Evolutionary conservation across 139 green algal species (phyloP), one percentile per base, ranked within the genome.

Genomic region (Coccomyxa sp.): DNA sequence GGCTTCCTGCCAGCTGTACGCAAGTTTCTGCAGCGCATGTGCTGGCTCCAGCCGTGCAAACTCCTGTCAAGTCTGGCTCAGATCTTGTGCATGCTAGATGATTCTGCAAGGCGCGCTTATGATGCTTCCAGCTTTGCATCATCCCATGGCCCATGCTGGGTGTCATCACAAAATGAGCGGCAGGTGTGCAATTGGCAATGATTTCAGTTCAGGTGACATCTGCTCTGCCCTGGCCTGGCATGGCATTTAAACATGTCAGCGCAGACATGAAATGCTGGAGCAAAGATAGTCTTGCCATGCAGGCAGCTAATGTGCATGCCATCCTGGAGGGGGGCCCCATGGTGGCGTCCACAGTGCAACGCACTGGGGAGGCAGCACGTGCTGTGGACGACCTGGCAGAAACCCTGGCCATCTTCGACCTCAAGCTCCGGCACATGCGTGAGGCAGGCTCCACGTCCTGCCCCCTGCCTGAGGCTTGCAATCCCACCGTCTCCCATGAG

Each of bases 371-470:
- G 39, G 81, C 83, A 8, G 44, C 84, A 37, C 18, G 37, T 54
- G 44, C 84, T 74, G 72, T 91, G 74, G 83, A 90, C 24, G 87
- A 91, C 84, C 74, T 91, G 68, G 85, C 87, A 29, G 85, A 90
- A 70, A 84, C 76, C 31, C 80, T 91, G 37, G 34, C 36, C 22
- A 81, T 90, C 16, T 86, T 90, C 39, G 85, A 91, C 40, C 33
- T 82, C 50, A 85, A 84, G 74, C 55, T 91, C 41, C 69, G 83
- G 5, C 85, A 89, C 76, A 86, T 91, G 83, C 80, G 85, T 39
- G 80, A 86, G 71, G 76, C 12, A 29, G 8, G 40, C 74, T n/a
- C n/a, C n/a, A n/a, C n/a, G n/a, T n/a, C n/a, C n/a, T n/a, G n/a
- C n/a, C n/a, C n/a, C n/a, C n/a, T n/a, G n/a, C n/a, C n/a, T n/a